A percentile compares a stretch with the other conserved stretches of the same genome.
Evolutionary conservation across 2,329 filamentous ascomycete species (phyloP).

Genomic region (Ophiostoma piceae): DNA sequence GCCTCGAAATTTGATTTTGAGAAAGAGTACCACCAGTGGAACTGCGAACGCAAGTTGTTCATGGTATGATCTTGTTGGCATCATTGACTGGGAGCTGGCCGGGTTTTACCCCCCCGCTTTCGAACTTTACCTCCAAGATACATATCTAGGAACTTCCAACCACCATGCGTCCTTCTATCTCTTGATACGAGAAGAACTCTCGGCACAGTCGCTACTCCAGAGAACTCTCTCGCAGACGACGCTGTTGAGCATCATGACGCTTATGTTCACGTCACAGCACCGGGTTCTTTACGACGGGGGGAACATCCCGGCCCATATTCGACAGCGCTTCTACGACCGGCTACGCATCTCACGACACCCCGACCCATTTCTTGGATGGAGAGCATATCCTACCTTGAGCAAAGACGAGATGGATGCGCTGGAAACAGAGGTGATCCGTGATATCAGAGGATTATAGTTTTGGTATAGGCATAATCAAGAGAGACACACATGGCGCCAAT

Average conservation of each 20-base stretch:
- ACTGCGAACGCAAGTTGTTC: not conserved
- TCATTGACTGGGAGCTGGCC: constrained; percentile 10
- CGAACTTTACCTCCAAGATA: not conserved
- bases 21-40: too few relatives aligned
- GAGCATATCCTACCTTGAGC: not conserved
- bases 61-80: not conserved
- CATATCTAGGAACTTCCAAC: not conserved
- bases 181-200: not conserved
- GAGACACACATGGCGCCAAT: too few relatives aligned
- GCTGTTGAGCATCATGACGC: not conserved
- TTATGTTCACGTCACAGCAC: not conserved
- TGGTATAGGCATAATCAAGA: too few relatives aligned
- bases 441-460: not conserved
- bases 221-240: not conserved
- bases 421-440: not conserved
- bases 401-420: not conserved
- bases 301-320: not conserved
- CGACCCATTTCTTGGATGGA: not conserved
- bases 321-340: not conserved
- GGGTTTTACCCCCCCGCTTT: not conserved
- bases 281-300: not conserved
- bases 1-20: not conserved
- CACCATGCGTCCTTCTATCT: constrained; percentile 3
- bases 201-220: not conserved
- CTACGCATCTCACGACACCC: not conserved